These are phyloP conservation scores for Myxozyma nipponensis DNA, from an alignment of 805 yeast species.

Conservation along the genomic window DNA sequence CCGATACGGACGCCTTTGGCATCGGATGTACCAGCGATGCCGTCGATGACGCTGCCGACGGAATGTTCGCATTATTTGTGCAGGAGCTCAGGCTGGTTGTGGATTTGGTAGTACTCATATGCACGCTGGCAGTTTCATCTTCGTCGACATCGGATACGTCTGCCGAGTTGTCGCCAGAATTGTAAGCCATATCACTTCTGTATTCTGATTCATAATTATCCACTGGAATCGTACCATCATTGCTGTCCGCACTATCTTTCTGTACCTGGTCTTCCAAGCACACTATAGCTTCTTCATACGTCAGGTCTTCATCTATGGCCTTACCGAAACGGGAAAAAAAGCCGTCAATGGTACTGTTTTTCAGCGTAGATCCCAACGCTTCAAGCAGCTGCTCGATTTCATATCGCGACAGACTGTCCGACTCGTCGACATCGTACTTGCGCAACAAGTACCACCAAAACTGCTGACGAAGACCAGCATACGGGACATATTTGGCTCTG, in stretches of 20 bases:
- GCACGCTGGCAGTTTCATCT: background rate
- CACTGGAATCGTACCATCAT: too few relatives aligned
- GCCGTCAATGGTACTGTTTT: constrained; percentile 32
- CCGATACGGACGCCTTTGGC: background rate
- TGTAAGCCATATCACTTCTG: background rate
- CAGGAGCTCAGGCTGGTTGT: background rate
- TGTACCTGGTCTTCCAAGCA: constrained; percentile 46
- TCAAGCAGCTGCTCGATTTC: constrained; percentile 66
- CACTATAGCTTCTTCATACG: constrained; percentile 51
- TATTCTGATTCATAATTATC: background rate
- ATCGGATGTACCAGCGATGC: constrained; percentile 1
- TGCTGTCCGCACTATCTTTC: constrained; percentile 23
- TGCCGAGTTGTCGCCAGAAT: background rate
- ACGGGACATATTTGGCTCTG: constrained; percentile 63
- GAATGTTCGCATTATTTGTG: background rate
- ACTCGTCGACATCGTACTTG: constrained; percentile 45
- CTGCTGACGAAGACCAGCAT: constrained; percentile 56
- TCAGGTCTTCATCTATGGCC: constrained; percentile 42
- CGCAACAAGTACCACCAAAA: constrained; percentile 66
- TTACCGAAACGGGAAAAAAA: constrained; percentile 32
- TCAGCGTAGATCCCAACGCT: constrained; percentile 52
- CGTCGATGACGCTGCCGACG: background rate
- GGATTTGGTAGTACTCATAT: background rate
- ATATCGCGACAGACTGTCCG: constrained; percentile 47
- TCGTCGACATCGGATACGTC: background rate